These are phyloP conservation scores for Ophiostoma ulmi DNA, from an alignment of 2,329 filamentous ascomycete species.

Conservation along the genomic window DNA sequence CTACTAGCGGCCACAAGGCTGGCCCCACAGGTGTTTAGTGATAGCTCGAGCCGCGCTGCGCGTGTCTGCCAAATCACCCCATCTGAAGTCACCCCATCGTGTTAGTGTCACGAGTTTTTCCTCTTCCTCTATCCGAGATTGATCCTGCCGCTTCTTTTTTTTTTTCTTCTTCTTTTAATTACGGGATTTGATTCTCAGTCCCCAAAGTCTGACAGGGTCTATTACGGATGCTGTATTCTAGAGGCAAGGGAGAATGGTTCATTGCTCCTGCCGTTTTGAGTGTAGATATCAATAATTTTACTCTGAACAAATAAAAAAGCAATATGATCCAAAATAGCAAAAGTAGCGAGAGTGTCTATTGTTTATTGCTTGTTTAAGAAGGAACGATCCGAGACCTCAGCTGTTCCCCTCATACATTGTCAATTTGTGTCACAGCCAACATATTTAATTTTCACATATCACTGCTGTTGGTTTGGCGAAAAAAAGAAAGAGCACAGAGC, in stretches of 20 bases:
- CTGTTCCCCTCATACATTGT: neutral
- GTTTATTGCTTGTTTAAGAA: neutral
- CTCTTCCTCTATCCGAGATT: neutral
- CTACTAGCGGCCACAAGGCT: neutral
- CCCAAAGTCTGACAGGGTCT: neutral
- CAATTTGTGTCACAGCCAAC: neutral
- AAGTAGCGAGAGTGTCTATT: neutral
- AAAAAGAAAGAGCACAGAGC: neutral
- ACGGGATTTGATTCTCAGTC: neutral
- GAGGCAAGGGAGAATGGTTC: neutral
- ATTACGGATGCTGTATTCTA: neutral
- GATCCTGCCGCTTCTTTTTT: neutral
- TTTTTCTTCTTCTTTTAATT: neutral
- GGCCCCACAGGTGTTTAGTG: neutral
- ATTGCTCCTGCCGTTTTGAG: neutral
- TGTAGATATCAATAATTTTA: neutral
- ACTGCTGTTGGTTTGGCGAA: neutral
- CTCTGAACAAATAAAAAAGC: neutral
- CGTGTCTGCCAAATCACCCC: neutral
- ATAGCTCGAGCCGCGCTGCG: neutral
- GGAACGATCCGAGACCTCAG: conserved; percentile 7
- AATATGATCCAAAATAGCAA: neutral
- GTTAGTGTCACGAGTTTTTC: neutral
- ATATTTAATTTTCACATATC: neutral
- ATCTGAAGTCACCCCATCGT: conserved; percentile 5